These are phyloP conservation scores for Insectozyma bohioensis DNA, from an alignment of 1,139 yeast species.

Conservation along the genomic window DNA sequence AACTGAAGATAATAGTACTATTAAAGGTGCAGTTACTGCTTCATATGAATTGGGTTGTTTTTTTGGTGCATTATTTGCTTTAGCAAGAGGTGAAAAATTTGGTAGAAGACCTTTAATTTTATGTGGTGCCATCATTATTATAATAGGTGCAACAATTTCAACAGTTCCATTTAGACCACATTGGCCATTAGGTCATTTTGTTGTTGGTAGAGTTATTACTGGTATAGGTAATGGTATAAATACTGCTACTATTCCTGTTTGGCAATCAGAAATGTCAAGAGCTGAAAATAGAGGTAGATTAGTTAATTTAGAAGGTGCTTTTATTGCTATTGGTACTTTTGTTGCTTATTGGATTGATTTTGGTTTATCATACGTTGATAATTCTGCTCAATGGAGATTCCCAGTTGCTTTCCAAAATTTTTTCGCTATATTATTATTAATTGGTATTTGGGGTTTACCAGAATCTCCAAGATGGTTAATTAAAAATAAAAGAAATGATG, in stretches of 20 bases:
- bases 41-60: slow-evolving; percentile 81
- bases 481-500: slow-evolving; percentile 49
- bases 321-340: slow-evolving; percentile 68
- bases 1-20: slow-evolving; percentile 36
- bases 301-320: slow-evolving; percentile 69
- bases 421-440: slow-evolving; percentile 36
- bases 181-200: slow-evolving; percentile 62
- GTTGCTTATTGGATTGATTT: slow-evolving; percentile 77
- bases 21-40: slow-evolving; percentile 70
- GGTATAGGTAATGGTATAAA: slow-evolving; percentile 79
- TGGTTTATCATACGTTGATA: slow-evolving; percentile 58
- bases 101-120: slow-evolving; percentile 70
- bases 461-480: slow-evolving; percentile 78
- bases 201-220: slow-evolving; percentile 69
- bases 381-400: slow-evolving; percentile 52
- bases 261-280: slow-evolving; percentile 79
- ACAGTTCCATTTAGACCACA: slow-evolving; percentile 49
- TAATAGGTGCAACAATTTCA: slow-evolving; percentile 64
- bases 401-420: slow-evolving; percentile 47
- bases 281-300: slow-evolving; percentile 71
- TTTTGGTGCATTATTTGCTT: slow-evolving; percentile 66
- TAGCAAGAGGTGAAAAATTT: slow-evolving; percentile 57
- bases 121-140: slow-evolving; percentile 56
- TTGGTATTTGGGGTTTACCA: slow-evolving; percentile 45
- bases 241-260: slow-evolving; percentile 78